Evolutionary conservation across 2,329 filamentous ascomycete species (phyloP), one percentile per base, ranked within the genome.

Genomic region (Colletotrichum phormii): DNA sequence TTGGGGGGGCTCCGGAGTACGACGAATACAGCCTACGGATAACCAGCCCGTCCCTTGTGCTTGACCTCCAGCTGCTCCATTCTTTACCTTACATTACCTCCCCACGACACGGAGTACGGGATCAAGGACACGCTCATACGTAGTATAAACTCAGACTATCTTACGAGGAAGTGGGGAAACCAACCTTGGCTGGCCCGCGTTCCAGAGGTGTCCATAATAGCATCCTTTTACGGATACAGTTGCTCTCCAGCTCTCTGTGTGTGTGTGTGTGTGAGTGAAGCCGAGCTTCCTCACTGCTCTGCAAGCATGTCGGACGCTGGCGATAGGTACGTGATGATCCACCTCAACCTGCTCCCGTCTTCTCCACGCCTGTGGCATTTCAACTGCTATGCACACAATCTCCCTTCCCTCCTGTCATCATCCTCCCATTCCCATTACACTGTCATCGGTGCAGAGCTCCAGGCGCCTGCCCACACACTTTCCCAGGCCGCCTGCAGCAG

Each of bases 271-370:
- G 37, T 42, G 37, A 42, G 24, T 15, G 55, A 67, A 67, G 69
- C 69, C 62, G 57, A 59, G 65, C 70, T 69, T 55, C 59, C 64
- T n/a, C 26, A 49, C 46, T 68, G 37, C 22, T 70, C 66, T 57
- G 51, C 68, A 79, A 72, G n/a, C 73, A 83, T 83, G 81, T 82
- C 81, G 64, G 81, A 83, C 37, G 74, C 77, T 64, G 80, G 80
- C 71, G 80, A 82, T 46, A 81, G 79, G 81, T 83, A 79, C 76
- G 79, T 77, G 61, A 49, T 42, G 31, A 62, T 26, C 42, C 42
- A 49, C 42, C 42, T 49, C 42, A 49, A 49, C 59, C 53, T 29
- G 46, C 60, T 51, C 61, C 37, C 37, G 37, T 18, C 13, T 58
- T 35, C 53, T 42, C 64, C 49, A 58, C 24, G 61, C 12, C 37